Conservation (phyloP, 805 yeast species). For the Candida pini region DNA sequence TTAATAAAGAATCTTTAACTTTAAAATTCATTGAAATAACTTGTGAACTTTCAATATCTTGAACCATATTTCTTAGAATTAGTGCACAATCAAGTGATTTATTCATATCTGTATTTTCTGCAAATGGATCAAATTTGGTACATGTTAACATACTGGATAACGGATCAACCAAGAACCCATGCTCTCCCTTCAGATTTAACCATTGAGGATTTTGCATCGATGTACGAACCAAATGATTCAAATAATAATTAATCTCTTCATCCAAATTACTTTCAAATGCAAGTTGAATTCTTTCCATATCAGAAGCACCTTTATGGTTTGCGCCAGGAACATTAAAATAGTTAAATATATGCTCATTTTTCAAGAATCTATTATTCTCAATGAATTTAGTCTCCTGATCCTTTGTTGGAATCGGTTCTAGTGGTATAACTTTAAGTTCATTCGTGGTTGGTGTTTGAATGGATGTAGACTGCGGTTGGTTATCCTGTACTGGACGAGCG, state of each 20-base stretch:
- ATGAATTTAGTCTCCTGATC: slow-evolving; percentile 29
- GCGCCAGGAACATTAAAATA: slow-evolving; percentile 29
- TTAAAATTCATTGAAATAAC: slow-evolving; percentile 51
- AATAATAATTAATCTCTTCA: slow-evolving; percentile 68
- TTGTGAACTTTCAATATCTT: slow-evolving; percentile 79
- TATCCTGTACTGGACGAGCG: too few species aligned
- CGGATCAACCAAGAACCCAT: slow-evolving; percentile 36
- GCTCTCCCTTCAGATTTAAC: slow-evolving; percentile 32
- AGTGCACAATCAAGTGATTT: slow-evolving; percentile 46
- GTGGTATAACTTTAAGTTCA: slow-evolving; percentile 21
- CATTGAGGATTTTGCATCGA: slow-evolving; percentile 35
- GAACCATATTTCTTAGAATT: slow-evolving; percentile 73
- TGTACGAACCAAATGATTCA: slow-evolving; percentile 46
- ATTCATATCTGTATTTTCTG: slow-evolving; percentile 21
- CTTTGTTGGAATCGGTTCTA: slow-evolving; percentile 27
- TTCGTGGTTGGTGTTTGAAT: too few species aligned
- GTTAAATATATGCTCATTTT: slow-evolving; percentile 26
- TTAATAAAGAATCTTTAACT: slow-evolving; percentile 35
- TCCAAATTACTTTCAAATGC: slow-evolving; percentile 60
- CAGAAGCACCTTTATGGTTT: slow-evolving; percentile 51
- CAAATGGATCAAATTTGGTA: slow-evolving; percentile 10
- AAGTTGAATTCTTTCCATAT: slow-evolving; percentile 61
- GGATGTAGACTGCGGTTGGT: too few species aligned
- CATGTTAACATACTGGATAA: slow-evolving; percentile 19
- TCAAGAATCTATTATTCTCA: slow-evolving; percentile 24